Evolutionary conservation across 2,329 filamentous ascomycete genomes (phyloP).

Genomic region (Penicillium brevicompactum): DNA sequence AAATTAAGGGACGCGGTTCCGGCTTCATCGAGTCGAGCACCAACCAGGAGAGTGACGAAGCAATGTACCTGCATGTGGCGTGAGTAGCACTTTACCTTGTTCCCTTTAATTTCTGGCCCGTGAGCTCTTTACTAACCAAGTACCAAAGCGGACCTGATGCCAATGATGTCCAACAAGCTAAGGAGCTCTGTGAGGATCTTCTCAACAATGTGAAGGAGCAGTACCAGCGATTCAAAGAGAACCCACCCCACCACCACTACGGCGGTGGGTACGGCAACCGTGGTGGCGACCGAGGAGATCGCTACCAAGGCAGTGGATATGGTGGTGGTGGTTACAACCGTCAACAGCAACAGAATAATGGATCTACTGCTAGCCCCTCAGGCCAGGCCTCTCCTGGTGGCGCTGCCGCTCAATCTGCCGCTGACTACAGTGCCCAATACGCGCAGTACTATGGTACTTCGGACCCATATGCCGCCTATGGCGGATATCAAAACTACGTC

Average conservation of each 20-base stretch:
- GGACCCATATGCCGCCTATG: constrained; percentile 89
- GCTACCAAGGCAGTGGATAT: constrained; percentile 35
- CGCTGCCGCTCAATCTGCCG: constrained; percentile 34
- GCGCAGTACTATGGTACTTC: constrained; percentile 76
- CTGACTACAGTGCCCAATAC: constrained; percentile 79
- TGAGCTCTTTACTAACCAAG: constrained; percentile 6
- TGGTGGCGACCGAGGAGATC: constrained; percentile 22
- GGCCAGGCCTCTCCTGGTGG: constrained; percentile 39
- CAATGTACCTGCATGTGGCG: constrained; percentile 97
- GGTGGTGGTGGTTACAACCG: constrained; percentile 36
- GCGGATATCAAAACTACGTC: constrained; percentile 76
- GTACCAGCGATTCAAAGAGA: constrained; percentile 87
- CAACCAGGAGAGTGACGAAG: constrained; percentile 88
- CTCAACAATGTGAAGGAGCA: constrained; percentile 83
- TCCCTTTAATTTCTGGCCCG: background rate
- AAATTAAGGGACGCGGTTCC: constrained; percentile 95
- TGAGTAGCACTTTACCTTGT: constrained; percentile 41
- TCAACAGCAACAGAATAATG: constrained; percentile 30
- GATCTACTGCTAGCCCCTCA: constrained; percentile 45
- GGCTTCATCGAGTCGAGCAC: constrained; percentile 90
- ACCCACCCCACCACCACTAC: constrained; percentile 68
- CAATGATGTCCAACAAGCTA: constrained; percentile 81
- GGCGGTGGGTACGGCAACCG: constrained; percentile 53
- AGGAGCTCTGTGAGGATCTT: constrained; percentile 85
- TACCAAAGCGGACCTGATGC: constrained; percentile 75